Base-by-base conservation (phyloP, 1,284 basidiomycete genomes). In the Cryptococcus hybrid region DNA sequence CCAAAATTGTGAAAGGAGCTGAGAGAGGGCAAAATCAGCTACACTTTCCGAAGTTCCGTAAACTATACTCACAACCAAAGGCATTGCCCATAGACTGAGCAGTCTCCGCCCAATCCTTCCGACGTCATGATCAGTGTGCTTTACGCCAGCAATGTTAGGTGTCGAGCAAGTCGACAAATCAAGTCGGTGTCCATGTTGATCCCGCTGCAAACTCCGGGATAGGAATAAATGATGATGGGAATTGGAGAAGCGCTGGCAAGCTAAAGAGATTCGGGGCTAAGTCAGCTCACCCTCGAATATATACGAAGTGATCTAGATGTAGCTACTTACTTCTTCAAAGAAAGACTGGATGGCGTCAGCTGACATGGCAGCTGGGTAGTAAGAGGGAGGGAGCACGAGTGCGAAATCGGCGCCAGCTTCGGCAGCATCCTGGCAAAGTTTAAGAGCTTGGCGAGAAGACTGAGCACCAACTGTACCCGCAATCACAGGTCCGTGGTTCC, bases 1-100 rank as follows among this genome's bases (percentile, higher is more conserved):
- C 74, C 9, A 76, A 62, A 18, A 76, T 69, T 34, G 65, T 63
- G 64, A 74, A 76, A 18, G 68, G 57, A 13, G 64, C 64, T 67
- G 54, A 3, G 43, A 30, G 44, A 37, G 15, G 43, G 24, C n/a
- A 37, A 8, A 24, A 36, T 46, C 42, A 39, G 39, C 35, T 42
- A 18, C 7, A 45, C n/a, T 24, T 9, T 46, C 6, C 40, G 13
- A 11, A 12, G 30, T 51, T 13, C 3, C 7, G 51, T 13, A 18
- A 18, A 18, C 18, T 18, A 18, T 6, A 39, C 34, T 39, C 51
- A 66, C 62, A 62, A 2, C 58, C 58, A 60, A 62, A 34, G 18
- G 55, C 55, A 24, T 59, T 55, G 3, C 34, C 43, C 38, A 56
- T 56, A 47, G 53, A 58, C 44, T 50, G 51, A 35, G 50, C 54